A percentile compares a stretch with the other conserved stretches of the same genome.
These are phyloP conservation scores for Tolypocladium ovalisporum DNA, from an alignment of 2,329 filamentous ascomycete species.

Conservation along the genomic window DNA sequence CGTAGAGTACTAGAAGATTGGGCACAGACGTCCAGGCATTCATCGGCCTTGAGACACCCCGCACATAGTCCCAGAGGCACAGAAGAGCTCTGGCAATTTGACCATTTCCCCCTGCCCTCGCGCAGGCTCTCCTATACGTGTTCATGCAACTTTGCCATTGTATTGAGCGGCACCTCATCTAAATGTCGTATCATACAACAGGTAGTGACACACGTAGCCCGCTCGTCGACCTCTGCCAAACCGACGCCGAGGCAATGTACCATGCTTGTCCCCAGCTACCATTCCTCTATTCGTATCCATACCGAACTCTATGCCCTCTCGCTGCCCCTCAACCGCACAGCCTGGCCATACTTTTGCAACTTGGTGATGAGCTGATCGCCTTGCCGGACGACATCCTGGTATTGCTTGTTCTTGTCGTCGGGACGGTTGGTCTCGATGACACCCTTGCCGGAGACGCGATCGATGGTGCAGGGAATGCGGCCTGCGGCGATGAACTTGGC, in stretches of 20 bases:
- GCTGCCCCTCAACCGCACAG: slow-evolving; percentile 85
- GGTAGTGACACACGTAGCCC: not conserved
- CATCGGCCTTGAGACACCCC: not conserved
- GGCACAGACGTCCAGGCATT: not conserved
- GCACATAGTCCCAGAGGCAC: not conserved
- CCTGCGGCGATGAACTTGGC: slow-evolving; percentile 94
- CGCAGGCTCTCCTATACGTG: not conserved
- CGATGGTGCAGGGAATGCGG: slow-evolving; percentile 92
- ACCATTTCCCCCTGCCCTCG: not conserved
- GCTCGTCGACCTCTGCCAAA: not conserved
- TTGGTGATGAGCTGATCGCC: slow-evolving; percentile 97
- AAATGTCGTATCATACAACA: slow-evolving; percentile 5
- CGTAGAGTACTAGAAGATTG: not conserved
- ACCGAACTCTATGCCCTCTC: slow-evolving; percentile 59
- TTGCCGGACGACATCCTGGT: slow-evolving; percentile 94
- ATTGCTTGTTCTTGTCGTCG: slow-evolving; percentile 99
- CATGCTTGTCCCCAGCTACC: not conserved
- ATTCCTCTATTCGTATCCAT: not conserved
- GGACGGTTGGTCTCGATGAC: slow-evolving; percentile 97
- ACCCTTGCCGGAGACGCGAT: slow-evolving; percentile 89
- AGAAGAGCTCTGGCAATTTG: not conserved
- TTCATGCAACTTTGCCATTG: not conserved
- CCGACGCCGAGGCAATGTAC: not conserved
- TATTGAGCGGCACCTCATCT: not conserved
- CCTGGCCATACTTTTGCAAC: slow-evolving; percentile 97